phyloP scores from a whole-genome alignment of 2,329 filamentous ascomycete genomes.

The Calonectria fujianensis region DNA sequence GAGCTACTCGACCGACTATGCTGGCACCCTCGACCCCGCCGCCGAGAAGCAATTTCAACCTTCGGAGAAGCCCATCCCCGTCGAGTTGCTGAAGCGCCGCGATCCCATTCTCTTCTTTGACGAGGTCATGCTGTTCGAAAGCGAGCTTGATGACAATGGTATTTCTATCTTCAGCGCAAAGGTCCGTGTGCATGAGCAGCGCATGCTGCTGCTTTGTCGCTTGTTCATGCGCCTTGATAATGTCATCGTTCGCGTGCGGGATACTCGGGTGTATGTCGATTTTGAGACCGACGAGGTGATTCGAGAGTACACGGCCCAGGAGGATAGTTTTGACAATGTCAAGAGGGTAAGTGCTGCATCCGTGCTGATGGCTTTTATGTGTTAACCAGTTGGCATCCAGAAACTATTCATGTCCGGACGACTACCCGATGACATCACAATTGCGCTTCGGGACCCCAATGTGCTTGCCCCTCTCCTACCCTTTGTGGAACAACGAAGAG shows the following conservation, averaged over 20 bases:
- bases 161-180: slow-evolving; percentile 94
- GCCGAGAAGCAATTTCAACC: slow-evolving; percentile 53
- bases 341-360: slow-evolving; percentile 74
- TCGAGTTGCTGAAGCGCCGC: slow-evolving; percentile 89
- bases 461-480: slow-evolving; percentile 81
- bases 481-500: slow-evolving; percentile 80
- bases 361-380: background rate
- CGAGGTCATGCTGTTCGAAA: slow-evolving; percentile 96
- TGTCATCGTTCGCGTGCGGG: slow-evolving; percentile 89
- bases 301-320: slow-evolving; percentile 92
- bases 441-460: slow-evolving; percentile 87
- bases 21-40: slow-evolving; percentile 77
- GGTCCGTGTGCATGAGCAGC: slow-evolving; percentile 91
- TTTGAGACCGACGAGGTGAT: slow-evolving; percentile 87
- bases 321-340: slow-evolving; percentile 86
- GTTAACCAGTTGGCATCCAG: slow-evolving; percentile 55
- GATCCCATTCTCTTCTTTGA: slow-evolving; percentile 98
- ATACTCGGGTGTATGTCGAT: slow-evolving; percentile 94
- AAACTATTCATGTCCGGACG: slow-evolving; percentile 69
- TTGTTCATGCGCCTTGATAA: slow-evolving; percentile 96
- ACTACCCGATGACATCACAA: slow-evolving; percentile 82
- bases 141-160: slow-evolving; percentile 98
- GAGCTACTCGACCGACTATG: slow-evolving; percentile 95
- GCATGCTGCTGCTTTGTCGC: slow-evolving; percentile 88
- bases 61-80: slow-evolving; percentile 77